Base-by-base conservation (phyloP, 1,284 basidiomycete species). In the Ustilago esculenta region DNA sequence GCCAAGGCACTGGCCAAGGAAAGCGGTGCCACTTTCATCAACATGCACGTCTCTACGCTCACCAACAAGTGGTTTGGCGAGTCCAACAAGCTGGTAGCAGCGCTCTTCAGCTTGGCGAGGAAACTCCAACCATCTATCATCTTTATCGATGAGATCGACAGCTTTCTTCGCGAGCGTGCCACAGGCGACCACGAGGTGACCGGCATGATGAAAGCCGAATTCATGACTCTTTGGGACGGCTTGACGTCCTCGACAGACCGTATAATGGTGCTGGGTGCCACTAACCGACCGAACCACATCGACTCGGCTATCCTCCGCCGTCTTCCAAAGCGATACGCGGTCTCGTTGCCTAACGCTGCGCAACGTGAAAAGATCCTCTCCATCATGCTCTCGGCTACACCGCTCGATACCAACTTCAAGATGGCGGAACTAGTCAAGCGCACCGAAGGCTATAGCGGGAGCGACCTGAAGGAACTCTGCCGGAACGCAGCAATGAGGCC, bases 221-320 rank as follows among this genome's bases (percentile, higher is more conserved):
- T 98, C 82, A 97, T 98, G 94, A 96, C 93, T 89, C 85, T 97
- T 32, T 98, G 96, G 96, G 96, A 99, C 81, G 96, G 96, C 4
- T 85, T 98, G n/a, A 87, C 90, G 1, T 94, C 92, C 0, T 89
- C 88, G 4, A 87, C 84, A 14, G 85, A 86, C 45, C 87, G 93
- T 20, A 95, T 99, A 76, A 83, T 98, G 66, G 92, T 99, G 5
- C 87, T 98, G 2, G 95, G 95, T 25, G 95, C 94, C 0, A 98
- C 95, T 6, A 98, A 99, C 83, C 86, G 96, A 63, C 94, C 94
- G 12, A 88, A 88, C 73, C 95, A 97, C 78, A 98, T 99, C 55
- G 96, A 99, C 83, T 86, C 92, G 11, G 95, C 95, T 20, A 95
- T 98, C 76, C 86, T 98, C 5, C 88, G 95, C 24, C 89, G 95